Base-by-base conservation (phyloP, 2,329 filamentous ascomycete species). In the Alternaria alternata region DNA sequence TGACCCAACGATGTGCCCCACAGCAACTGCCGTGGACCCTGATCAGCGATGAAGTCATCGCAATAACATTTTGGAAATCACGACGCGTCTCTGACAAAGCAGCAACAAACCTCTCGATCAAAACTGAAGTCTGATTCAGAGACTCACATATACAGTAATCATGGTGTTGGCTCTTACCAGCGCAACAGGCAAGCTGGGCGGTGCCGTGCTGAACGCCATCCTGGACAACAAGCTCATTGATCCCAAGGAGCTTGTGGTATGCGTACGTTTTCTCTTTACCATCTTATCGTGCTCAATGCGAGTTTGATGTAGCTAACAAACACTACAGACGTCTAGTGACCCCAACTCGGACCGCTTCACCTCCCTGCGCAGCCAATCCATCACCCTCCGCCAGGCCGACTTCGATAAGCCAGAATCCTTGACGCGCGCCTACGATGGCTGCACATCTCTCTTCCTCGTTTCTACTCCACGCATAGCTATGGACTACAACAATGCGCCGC, bases 141-240 rank as follows among this genome's bases (percentile, higher is more conserved):
- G 4, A 11, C 7, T 6, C 8, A 46, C 16, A 12, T 7, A 28
- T 30, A 18, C 14, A 4, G n/a, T 1, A n/a, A 18, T 26, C 47
- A 36, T 20, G 69, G 74, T 72, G 65, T 48, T 82, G 48, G 79
- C 78, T 22, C 78, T 83, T 53, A 79, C 79, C 47, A 80, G 80
- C 51, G 79, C 81, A 51, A 81, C 80, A 16, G 81, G 81, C 51
- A 83, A 82, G 61, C 75, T 83, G 8, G 81, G 81, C 57, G 75
- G 75, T 43, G 80, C 80, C 11, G 81, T 81, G 18, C 72, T 83
- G 24, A 68, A 67, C 26, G 75, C 80, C 38, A 74, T 83, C 22
- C 75, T 83, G n/a, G 67, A 78, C 7, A 73, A 81, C 65, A 71
- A 77, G 5, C 75, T 83, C 28, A 63, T 81, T 43, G 64, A 77